A percentile compares a stretch with the other conserved stretches of the same genome.
Conservation (phyloP, 2,329 filamentous ascomycete genomes). For the Apiospora kogelbergensis region DNA sequence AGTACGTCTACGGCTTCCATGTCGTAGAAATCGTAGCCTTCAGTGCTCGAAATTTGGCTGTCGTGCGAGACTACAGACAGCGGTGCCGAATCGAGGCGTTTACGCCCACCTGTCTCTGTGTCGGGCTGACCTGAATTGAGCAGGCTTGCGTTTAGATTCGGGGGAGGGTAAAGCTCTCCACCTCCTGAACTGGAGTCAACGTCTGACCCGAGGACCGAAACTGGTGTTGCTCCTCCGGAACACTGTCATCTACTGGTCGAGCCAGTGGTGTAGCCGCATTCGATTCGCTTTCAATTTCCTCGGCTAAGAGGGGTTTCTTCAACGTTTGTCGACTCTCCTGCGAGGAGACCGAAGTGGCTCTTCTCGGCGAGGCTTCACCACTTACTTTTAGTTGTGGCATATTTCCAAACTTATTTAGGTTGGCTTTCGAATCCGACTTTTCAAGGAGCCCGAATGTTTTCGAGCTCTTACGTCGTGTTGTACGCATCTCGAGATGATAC, state of each 20-base stretch:
- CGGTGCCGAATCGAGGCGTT: conserved; percentile 50
- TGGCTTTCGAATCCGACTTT: conserved; percentile 15
- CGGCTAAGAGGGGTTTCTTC: conserved; percentile 48
- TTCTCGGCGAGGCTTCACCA: conserved; percentile 27
- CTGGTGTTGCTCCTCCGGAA: conserved; percentile 22
- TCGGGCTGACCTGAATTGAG: not conserved
- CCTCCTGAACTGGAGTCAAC: conserved; percentile 50
- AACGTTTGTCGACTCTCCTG: conserved; percentile 30
- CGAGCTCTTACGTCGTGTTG: conserved; percentile 31
- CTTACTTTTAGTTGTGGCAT: conserved; percentile 18
- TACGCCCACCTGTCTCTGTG: conserved; percentile 37
- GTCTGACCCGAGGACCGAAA: conserved; percentile 33
- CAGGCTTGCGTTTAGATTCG: conserved; percentile 37
- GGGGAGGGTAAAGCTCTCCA: conserved; percentile 52
- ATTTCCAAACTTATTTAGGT: conserved; percentile 16
- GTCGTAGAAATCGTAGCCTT: conserved; percentile 68
- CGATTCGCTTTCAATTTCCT: conserved; percentile 63
- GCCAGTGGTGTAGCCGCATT: conserved; percentile 61
- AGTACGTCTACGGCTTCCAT: conserved; percentile 46
- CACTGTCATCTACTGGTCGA: conserved; percentile 45
- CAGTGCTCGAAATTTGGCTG: conserved; percentile 53
- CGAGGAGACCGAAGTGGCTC: conserved; percentile 30
- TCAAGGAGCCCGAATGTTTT: conserved; percentile 14
- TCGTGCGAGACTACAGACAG: conserved; percentile 52
- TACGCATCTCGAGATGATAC: conserved; percentile 54